Conservation (phyloP, 1,284 basidiomycete species). For the Blastosporella zonata region DNA sequence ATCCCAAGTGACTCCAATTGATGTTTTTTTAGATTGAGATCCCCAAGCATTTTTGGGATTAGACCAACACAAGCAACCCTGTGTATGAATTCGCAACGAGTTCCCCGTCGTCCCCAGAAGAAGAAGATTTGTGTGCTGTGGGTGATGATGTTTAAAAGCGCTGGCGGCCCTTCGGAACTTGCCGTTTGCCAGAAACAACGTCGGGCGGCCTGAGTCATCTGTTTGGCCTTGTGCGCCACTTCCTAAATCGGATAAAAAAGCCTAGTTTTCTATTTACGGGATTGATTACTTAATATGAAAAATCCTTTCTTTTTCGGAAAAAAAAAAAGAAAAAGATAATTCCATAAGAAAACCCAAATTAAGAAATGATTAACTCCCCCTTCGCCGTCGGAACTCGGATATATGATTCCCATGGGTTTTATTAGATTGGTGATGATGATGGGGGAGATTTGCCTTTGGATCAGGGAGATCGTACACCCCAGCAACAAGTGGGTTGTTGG, state of each 20-base stretch:
- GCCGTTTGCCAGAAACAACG: not conserved
- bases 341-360: not conserved
- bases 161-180: conserved; percentile 4
- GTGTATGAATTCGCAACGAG: too few species aligned
- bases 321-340: not conserved
- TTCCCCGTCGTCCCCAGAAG: too few species aligned
- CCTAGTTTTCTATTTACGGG: not conserved
- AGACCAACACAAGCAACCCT: too few species aligned
- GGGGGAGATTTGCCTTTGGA: conserved; percentile 1
- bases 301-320: not conserved
- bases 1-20: too few species aligned
- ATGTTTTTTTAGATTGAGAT: too few species aligned
- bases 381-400: not conserved
- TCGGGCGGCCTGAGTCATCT: conserved; percentile 9
- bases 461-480: conserved; percentile 6
- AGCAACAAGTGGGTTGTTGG: not conserved
- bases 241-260: not conserved
- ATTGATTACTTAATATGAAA: not conserved
- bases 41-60: too few species aligned
- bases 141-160: too few species aligned
- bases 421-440: not conserved
- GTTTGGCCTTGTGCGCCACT: conserved; percentile 15
- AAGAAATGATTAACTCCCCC: too few species aligned
- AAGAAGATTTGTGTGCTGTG: too few species aligned
- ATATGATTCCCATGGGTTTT: not conserved